Evolutionary conservation across 2,329 filamentous ascomycete genomes (phyloP).

Genomic region (Colletotrichum higginsianum): DNA sequence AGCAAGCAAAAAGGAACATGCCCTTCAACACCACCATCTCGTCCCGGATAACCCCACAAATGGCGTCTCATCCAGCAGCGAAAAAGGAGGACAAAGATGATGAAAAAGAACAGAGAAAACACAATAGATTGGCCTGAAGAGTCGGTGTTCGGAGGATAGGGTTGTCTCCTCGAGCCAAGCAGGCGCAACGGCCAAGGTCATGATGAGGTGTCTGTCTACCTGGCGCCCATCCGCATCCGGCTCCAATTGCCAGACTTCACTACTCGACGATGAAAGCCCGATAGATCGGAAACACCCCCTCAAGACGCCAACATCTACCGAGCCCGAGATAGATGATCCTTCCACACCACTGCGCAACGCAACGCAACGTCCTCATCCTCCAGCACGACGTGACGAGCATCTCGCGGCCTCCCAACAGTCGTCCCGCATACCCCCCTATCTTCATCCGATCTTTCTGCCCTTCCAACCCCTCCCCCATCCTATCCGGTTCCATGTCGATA

Average conservation of each 20-base stretch:
- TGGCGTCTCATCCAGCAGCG: neutral
- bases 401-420: neutral
- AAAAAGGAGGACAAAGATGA: neutral
- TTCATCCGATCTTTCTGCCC: constrained; percentile 15
- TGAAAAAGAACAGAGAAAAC: no score
- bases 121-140: neutral
- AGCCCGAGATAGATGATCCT: neutral
- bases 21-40: neutral
- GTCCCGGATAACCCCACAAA: neutral
- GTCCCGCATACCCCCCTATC: neutral
- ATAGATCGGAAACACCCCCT: neutral
- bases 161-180: neutral
- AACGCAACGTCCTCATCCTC: neutral
- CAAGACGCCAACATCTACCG: neutral
- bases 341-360: neutral
- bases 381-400: neutral
- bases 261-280: no score
- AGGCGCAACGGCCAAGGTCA: neutral
- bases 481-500: neutral
- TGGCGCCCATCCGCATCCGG: neutral
- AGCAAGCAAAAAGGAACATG: no score
- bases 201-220: neutral
- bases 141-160: neutral
- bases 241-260: neutral
- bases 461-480: neutral